phyloP scores from a whole-genome alignment of 768 basidiomycete genomes.

The Gyrodon lividus region DNA sequence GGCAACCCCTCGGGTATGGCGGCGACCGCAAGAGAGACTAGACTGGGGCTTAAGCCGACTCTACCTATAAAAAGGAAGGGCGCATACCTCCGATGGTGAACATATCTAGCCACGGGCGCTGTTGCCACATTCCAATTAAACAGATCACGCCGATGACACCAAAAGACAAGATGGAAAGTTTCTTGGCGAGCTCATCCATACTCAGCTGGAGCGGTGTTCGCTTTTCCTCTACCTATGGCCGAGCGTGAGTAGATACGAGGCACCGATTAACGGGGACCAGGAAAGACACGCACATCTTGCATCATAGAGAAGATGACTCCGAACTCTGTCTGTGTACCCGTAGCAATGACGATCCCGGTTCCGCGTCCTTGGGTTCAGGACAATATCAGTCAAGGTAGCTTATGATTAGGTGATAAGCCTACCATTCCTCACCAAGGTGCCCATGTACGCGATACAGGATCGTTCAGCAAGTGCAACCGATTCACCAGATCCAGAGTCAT shows the following conservation, averaged over 20 bases:
- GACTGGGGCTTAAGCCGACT: constrained; percentile 14
- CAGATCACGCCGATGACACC: constrained; percentile 94
- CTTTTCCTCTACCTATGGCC: constrained; percentile 68
- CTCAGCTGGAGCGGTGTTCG: constrained; percentile 88
- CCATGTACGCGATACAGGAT: constrained; percentile 91
- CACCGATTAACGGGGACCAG: not conserved
- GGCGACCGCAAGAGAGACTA: constrained; percentile 96
- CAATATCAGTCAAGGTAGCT: constrained; percentile 1
- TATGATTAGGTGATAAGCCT: constrained; percentile 9
- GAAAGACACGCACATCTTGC: constrained; percentile 70
- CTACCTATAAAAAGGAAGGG: not conserved
- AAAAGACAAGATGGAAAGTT: constrained; percentile 86
- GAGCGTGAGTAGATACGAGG: not conserved
- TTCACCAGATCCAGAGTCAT: constrained; percentile 36
- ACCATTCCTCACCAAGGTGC: constrained; percentile 91
- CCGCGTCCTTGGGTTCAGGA: constrained; percentile 59
- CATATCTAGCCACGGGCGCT: constrained; percentile 93
- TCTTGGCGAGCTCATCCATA: constrained; percentile 97
- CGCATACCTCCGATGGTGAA: constrained; percentile 93
- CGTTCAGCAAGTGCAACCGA: constrained; percentile 75
- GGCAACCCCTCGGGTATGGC: constrained; percentile 97
- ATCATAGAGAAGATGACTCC: constrained; percentile 98
- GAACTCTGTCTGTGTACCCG: constrained; percentile 86
- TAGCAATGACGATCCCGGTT: constrained; percentile 83
- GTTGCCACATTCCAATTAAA: constrained; percentile 83